Evolutionary conservation across 2,329 filamentous ascomycete species (phyloP).

Genomic region (Colletotrichum kahawae): DNA sequence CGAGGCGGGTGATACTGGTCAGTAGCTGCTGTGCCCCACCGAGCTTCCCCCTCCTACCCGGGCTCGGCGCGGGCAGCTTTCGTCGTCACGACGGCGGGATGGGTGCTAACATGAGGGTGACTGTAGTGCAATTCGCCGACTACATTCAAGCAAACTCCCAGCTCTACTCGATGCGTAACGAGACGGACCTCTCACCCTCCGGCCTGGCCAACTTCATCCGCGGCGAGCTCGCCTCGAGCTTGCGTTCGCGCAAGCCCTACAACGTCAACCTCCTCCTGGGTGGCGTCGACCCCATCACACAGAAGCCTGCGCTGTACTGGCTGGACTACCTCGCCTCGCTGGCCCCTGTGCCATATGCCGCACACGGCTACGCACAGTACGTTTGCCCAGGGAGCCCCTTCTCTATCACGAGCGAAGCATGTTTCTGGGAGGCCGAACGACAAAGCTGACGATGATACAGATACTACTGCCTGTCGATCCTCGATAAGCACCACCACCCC

Average conservation of each 20-base stretch:
- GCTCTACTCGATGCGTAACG: slow-evolving; percentile 98
- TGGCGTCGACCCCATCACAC: slow-evolving; percentile 89
- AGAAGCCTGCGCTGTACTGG: slow-evolving; percentile 95
- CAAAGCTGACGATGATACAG: slow-evolving; percentile 45
- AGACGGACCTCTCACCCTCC: slow-evolving; percentile 86
- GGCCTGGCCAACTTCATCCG: slow-evolving; percentile 94
- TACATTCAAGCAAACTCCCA: slow-evolving; percentile 99
- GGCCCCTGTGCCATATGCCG: slow-evolving; percentile 90
- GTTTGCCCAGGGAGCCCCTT: slow-evolving; percentile 37
- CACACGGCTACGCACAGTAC: slow-evolving; percentile 97
- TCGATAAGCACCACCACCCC: slow-evolving; percentile 98
- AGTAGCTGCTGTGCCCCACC: slow-evolving; percentile 26
- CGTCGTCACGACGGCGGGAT: background rate
- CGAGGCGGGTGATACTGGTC: slow-evolving; percentile 94
- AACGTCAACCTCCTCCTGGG: slow-evolving; percentile 96
- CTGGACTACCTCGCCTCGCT: slow-evolving; percentile 93
- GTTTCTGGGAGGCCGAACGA: background rate
- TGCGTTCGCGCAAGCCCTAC: slow-evolving; percentile 93
- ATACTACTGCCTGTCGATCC: slow-evolving; percentile 97
- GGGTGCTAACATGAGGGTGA: slow-evolving; percentile 13
- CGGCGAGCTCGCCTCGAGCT: slow-evolving; percentile 86
- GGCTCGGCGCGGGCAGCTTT: background rate
- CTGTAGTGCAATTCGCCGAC: slow-evolving; percentile 94
- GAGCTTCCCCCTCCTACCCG: background rate
- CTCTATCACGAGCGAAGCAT: background rate